Base-by-base conservation (phyloP, 1,284 basidiomycete species). In the Paramarasmius palmivorus region DNA sequence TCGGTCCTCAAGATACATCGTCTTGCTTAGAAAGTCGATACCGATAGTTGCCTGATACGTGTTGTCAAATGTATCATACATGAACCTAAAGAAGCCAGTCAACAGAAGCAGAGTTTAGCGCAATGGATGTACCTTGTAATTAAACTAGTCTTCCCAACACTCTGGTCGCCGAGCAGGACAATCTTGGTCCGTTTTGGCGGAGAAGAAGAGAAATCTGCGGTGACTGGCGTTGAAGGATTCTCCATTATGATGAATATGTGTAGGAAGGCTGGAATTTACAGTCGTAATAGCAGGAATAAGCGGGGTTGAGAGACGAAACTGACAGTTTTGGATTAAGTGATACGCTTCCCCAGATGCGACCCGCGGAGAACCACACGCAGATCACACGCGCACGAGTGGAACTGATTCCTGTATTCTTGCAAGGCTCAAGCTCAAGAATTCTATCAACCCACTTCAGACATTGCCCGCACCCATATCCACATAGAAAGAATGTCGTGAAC, bases 61-160 rank as follows among this genome's bases (percentile, higher is more conserved):
- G 73, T 97, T 98, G 79, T 99, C 97, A 71, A 99, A 99, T 0
- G 97, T 98, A 74, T 99, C 97, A 72, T 99, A 99, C 96, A 98
- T 98, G 69, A 92, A 92, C 69, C 93, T 95, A 65, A 26, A 22
- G 15, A 50, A 49, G 22, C 42, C 20, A 38, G 12, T 45, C 17
- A 48, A 54, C 55, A 49, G 53, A 47, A 5, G 37, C 9, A 7
- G 38, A 35, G 23, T 25, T 25, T 23, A 39, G 57, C 72, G 37
- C 35, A 49, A 32, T 50, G 53, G 41, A 50, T 80, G 69, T 75
- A 93, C 81, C 96, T 86, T 57, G 97, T 99, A 71, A 99, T 99
- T 54, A 99, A 79, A 75, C 92, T 95, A 12, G 97, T 99, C 84
- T 95, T 96, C 47, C 94, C 94, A 48, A 96, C 95, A 62, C 89